Percentiles rank a stretch among this genome's conserved stretches.
phyloP scores from a whole-genome alignment of 139 green algal genomes.

The Chlorella ohadii region DNA sequence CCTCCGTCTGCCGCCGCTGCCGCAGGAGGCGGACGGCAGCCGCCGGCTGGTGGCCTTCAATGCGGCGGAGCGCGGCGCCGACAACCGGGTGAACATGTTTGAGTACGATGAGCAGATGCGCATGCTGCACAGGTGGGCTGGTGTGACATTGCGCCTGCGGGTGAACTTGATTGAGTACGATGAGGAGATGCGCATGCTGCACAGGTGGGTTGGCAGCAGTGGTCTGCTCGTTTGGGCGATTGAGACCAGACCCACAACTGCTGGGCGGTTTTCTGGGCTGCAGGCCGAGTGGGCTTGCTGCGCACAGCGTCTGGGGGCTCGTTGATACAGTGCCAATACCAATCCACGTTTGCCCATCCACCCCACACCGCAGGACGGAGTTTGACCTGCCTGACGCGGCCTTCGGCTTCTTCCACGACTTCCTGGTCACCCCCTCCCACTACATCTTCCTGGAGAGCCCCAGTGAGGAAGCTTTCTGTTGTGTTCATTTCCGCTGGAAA shows the following conservation, averaged over 20 bases:
- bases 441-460: constrained; percentile 55
- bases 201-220: neutral
- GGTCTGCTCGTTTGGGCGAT: too few species aligned
- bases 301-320: too few species aligned
- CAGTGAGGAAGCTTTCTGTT: too few species aligned
- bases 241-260: too few species aligned
- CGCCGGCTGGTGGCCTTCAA: constrained; percentile 50
- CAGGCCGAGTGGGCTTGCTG: too few species aligned
- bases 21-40: constrained; percentile 46
- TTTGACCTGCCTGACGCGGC: constrained; percentile 37
- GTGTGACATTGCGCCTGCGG: too few species aligned
- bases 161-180: constrained; percentile 57
- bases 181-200: constrained; percentile 32
- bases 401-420: constrained; percentile 65
- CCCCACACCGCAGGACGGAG: constrained; percentile 11
- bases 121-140: constrained; percentile 16
- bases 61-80: constrained; percentile 19
- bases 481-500: too few species aligned
- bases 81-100: constrained; percentile 44
- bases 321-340: too few species aligned
- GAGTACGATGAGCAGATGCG: constrained; percentile 52
- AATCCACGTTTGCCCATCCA: neutral
- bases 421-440: constrained; percentile 58
- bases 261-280: too few species aligned
- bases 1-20: neutral